Conservation (phyloP, 176 grass and related monocot genomes). For the Elaeis guineensis region DNA sequence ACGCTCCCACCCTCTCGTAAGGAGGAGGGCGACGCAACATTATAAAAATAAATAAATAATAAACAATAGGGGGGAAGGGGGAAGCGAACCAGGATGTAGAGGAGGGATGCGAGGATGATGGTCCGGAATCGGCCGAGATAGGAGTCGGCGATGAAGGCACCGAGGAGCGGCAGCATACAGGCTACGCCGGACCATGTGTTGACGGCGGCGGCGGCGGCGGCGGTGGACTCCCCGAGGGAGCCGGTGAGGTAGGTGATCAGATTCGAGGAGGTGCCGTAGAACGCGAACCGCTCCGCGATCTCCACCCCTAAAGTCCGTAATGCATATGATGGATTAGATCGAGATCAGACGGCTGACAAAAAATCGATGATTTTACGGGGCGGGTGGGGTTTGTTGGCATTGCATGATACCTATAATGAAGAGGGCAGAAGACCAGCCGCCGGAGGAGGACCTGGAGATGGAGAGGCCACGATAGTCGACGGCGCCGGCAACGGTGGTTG, state of each 20-base stretch:
- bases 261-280: slow-evolving; percentile 46
- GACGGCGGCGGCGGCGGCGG: slow-evolving; percentile 42
- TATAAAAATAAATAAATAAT: no score
- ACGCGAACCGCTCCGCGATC: slow-evolving; percentile 41
- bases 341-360: not conserved
- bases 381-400: no score
- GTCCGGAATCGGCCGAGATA: slow-evolving; percentile 43
- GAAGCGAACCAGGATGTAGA: slow-evolving; percentile 31
- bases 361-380: not conserved
- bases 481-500: slow-evolving; percentile 7
- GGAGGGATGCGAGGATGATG: slow-evolving; percentile 39
- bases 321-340: not conserved
- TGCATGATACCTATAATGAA: slow-evolving; percentile 38
- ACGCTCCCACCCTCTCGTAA: no score
- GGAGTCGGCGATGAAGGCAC: slow-evolving; percentile 56
- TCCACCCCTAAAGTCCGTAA: slow-evolving; percentile 28
- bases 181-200: slow-evolving; percentile 44
- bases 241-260: slow-evolving; percentile 62
- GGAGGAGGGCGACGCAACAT: no score
- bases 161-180: slow-evolving; percentile 37
- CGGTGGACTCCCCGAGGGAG: slow-evolving; percentile 39
- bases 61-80: not conserved
- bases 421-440: slow-evolving; percentile 43
- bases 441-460: slow-evolving; percentile 16
- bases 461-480: slow-evolving; percentile 46